A percentile compares a stretch with the other conserved stretches of the same genome.
phyloP scores from a whole-genome alignment of 2,329 filamentous ascomycete species.

The Aspergillus novofumigatus region DNA sequence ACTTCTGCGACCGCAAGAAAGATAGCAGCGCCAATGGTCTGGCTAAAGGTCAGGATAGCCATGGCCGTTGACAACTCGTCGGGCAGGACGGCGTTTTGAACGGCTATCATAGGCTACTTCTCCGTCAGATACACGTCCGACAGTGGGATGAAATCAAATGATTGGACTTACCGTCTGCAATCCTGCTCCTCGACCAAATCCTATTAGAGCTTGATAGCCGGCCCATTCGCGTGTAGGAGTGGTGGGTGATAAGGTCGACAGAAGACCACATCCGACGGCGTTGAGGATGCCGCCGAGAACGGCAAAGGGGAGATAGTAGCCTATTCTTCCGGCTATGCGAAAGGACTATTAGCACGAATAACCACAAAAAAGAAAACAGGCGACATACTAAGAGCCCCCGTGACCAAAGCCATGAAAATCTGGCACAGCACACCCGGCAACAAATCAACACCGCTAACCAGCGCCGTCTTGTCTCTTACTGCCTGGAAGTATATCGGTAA shows the following conservation, averaged over 20 bases:
- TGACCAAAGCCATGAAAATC: constrained; percentile 27
- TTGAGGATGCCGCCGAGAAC: constrained; percentile 26
- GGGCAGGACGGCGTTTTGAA: constrained; percentile 35
- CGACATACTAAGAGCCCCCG: constrained; percentile 29
- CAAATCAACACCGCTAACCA: constrained; percentile 24
- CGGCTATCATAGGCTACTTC: constrained; percentile 36
- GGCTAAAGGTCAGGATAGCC: constrained; percentile 37
- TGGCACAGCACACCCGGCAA: constrained; percentile 30
- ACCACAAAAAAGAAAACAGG: neutral
- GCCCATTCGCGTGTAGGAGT: constrained; percentile 42
- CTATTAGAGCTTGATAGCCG: constrained; percentile 46
- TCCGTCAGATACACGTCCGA: neutral
- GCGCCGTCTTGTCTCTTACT: constrained; percentile 25
- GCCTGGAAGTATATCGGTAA: constrained; percentile 49
- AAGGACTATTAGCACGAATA: neutral
- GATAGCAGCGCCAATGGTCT: constrained; percentile 43
- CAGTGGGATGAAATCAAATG: neutral
- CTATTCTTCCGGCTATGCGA: constrained; percentile 23
- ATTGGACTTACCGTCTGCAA: constrained; percentile 19
- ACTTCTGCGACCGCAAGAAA: constrained; percentile 52
- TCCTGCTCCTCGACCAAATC: constrained; percentile 38
- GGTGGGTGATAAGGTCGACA: constrained; percentile 38
- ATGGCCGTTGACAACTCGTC: constrained; percentile 39
- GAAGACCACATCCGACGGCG: constrained; percentile 37
- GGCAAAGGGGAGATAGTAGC: constrained; percentile 33